Evolutionary conservation across 352 stramenopile genomes (phyloP).

Genomic region (Aphanomyces invadans): DNA sequence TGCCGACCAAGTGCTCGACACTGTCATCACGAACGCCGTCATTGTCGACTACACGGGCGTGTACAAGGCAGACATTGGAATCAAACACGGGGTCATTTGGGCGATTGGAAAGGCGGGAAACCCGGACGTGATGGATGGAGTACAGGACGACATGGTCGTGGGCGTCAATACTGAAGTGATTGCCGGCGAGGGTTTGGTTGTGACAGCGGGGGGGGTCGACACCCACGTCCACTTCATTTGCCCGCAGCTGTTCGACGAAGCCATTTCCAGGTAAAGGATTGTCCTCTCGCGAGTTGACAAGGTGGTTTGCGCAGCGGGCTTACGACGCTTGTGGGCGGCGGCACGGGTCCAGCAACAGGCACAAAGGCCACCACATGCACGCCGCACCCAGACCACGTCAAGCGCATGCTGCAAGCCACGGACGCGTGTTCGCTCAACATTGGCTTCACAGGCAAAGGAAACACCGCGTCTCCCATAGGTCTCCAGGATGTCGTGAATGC

Average conservation of each 20-base stretch:
- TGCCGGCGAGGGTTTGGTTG: slow-evolving; percentile 92
- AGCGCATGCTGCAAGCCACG: slow-evolving; percentile 94
- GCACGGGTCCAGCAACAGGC: slow-evolving; percentile 87
- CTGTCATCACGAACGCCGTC: slow-evolving; percentile 96
- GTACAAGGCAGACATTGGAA: slow-evolving; percentile 94
- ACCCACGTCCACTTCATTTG: slow-evolving; percentile 98
- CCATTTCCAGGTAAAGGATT: slow-evolving; percentile 51
- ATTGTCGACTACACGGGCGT: slow-evolving; percentile 94
- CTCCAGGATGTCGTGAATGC: slow-evolving; percentile 87
- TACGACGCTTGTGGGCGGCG: slow-evolving; percentile 89
- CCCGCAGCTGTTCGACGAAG: slow-evolving; percentile 91
- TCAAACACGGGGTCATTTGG: slow-evolving; percentile 90
- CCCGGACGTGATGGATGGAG: slow-evolving; percentile 92
- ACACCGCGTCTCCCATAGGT: slow-evolving; percentile 78
- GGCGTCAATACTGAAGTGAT: slow-evolving; percentile 94
- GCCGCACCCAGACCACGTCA: slow-evolving; percentile 88
- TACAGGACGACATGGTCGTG: slow-evolving; percentile 82
- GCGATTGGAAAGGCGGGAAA: slow-evolving; percentile 97
- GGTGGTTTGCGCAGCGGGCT: slow-evolving; percentile 47
- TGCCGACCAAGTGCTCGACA: slow-evolving; percentile 75
- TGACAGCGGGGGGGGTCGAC: slow-evolving; percentile 94
- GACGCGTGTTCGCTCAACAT: slow-evolving; percentile 93
- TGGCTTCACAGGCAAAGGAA: slow-evolving; percentile 96
- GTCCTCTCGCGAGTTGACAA: background rate
- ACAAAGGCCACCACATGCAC: slow-evolving; percentile 97